Evolutionary conservation across 305 asterid genomes (phyloP), one percentile per base, ranked within the genome.

Genomic region (Fraxinus nigra): DNA sequence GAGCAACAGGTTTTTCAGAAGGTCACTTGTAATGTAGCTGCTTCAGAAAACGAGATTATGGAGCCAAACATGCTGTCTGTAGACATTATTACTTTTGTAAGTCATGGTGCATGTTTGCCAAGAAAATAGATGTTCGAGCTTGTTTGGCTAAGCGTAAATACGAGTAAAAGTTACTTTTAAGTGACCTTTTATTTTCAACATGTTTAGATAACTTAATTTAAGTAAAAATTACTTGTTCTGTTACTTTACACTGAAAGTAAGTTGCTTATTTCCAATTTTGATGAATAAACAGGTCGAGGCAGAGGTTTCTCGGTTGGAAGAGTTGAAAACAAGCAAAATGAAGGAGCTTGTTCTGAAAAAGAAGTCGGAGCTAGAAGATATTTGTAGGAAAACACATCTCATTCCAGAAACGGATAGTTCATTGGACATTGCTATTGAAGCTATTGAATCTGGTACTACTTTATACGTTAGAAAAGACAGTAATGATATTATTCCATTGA

Each of bases 331-430:
- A 79, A 94, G 97, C 90, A 97, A 92, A 89, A 93, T 97, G 98
- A 94, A 93, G 88, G 98, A 97, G 87, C 98, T 97, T 84, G 97
- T 94, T 85, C 82, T 97, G 77, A 97, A 94, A 83, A 97, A 97
- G 95, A 92, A 92, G 87, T 90, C 84, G 7, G 99, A 97, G 89
- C 89, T 94, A 37, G 97, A 97, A 82, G 97, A 97, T 82, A 85
- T 92, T 65, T 92, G 98, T 86, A 91, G 93, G 87, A 97, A 92
- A 84, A 92, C 97, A 22, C 98, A 93, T 84, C 85, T 97, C 79
- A 79, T 85, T 87, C 97, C 91, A 20, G 95, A 91, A 87, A 82
- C 93, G 56, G 90, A 91, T 86, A 83, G 78, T 82, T 81, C 97
- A 74, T 76, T 91, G 84, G 94, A 91, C 83, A 51, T 89, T 72